Conservation (phyloP, 305 asterid species). For the Fraxinus ornus region DNA sequence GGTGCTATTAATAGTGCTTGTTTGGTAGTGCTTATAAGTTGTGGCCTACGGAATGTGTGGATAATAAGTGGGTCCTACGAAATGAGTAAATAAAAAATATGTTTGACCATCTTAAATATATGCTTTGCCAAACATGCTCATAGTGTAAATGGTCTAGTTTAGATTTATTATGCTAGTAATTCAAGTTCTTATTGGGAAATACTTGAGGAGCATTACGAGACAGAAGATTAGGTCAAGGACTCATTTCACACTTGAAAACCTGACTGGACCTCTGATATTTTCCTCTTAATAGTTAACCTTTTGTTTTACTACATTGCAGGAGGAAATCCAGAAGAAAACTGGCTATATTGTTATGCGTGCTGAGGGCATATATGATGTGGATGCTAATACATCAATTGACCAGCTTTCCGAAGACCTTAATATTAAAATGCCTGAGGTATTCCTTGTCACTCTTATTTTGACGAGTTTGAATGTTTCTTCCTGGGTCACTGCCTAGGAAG, state of each 20-base stretch:
- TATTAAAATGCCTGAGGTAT: conserved; percentile 95
- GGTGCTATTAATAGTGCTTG: not conserved
- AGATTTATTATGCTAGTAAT: not conserved
- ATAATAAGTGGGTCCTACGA: not conserved
- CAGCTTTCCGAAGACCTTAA: conserved; percentile 95
- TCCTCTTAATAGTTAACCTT: conserved; percentile 8
- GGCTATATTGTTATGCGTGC: conserved; percentile 97
- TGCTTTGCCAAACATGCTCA: not conserved
- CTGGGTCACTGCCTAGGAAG: not conserved
- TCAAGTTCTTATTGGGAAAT: not conserved
- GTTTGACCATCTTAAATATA: not conserved
- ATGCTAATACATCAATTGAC: conserved; percentile 93
- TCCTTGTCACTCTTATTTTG: conserved; percentile 10
- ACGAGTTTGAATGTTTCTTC: not conserved
- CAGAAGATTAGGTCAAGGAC: not conserved
- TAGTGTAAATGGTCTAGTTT: conserved; percentile 3
- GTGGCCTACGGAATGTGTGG: not conserved
- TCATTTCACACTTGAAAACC: not conserved
- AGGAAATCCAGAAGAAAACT: conserved; percentile 96
- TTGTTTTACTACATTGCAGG: conserved; percentile 47
- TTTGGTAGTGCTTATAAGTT: not conserved
- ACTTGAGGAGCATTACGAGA: not conserved
- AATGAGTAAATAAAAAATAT: not conserved
- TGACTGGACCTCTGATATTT: not conserved
- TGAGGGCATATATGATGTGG: conserved; percentile 91